phyloP scores from a whole-genome alignment of 176 grass and related monocot species.

The Lolium perenne region DNA sequence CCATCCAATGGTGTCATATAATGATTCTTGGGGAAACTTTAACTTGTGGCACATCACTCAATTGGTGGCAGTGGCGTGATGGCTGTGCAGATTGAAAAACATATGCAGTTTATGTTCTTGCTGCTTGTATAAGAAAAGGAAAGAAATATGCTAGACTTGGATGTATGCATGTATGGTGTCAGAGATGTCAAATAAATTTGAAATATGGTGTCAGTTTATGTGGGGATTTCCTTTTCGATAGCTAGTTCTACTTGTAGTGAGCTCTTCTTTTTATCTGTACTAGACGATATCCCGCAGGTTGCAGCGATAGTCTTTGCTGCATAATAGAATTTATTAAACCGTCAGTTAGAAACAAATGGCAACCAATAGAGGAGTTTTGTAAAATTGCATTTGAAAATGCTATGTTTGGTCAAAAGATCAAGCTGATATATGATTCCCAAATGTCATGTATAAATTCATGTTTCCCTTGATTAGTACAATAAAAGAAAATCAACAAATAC shows the following conservation, averaged over 20 bases:
- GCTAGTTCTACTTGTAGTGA: not conserved
- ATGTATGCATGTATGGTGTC: not conserved
- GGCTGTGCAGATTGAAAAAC: not conserved
- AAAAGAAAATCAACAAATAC: too few species aligned
- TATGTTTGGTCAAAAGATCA: too few species aligned
- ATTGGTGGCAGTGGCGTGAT: not conserved
- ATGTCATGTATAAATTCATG: too few species aligned
- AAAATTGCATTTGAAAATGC: too few species aligned
- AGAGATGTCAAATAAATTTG: not conserved
- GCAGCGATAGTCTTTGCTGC: too few species aligned
- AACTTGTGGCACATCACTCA: not conserved
- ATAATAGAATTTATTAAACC: too few species aligned
- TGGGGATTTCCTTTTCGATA: not conserved
- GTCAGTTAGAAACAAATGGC: too few species aligned
- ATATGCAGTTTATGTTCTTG: not conserved
- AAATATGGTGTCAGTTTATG: not conserved
- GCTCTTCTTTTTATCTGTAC: not conserved
- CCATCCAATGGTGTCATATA: not conserved
- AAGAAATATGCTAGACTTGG: not conserved
- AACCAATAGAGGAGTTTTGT: too few species aligned
- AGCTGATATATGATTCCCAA: too few species aligned
- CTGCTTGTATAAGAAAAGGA: not conserved
- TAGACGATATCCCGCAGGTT: too few species aligned
- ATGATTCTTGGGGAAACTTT: not conserved
- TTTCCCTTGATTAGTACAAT: too few species aligned